phyloP scores from a whole-genome alignment of 805 yeast species.

The Metschnikowia santaceciliae region DNA sequence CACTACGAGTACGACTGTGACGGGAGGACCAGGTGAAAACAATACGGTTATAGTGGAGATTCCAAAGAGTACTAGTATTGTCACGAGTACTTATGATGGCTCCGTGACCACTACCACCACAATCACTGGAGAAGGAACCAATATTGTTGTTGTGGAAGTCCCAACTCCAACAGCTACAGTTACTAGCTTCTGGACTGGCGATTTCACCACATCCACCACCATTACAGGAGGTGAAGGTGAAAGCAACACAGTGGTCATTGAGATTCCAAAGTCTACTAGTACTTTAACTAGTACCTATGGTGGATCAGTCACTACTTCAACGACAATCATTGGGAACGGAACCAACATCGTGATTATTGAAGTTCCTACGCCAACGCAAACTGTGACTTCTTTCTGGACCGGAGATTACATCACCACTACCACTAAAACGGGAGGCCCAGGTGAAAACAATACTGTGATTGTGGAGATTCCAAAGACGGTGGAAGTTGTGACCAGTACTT shows the following conservation, averaged over 20 bases:
- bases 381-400: too few relatives aligned
- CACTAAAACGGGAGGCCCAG: too few relatives aligned
- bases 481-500: too few relatives aligned
- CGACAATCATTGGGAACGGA: background rate
- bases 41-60: too few relatives aligned
- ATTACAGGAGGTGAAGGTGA: constrained; percentile 6
- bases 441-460: background rate
- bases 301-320: constrained; percentile 6
- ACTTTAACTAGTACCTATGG: constrained; percentile 11
- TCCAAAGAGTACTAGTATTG: too few relatives aligned
- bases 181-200: constrained; percentile 4
- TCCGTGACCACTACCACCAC: constrained; percentile 1
- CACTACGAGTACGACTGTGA: constrained; percentile 6
- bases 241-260: constrained; percentile 14
- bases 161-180: constrained; percentile 5
- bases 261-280: background rate
- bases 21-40: background rate
- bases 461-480: too few relatives aligned
- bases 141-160: constrained; percentile 1
- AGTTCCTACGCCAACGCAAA: constrained; percentile 11
- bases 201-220: constrained; percentile 6
- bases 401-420: too few relatives aligned
- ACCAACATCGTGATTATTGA: constrained; percentile 10
- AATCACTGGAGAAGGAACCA: constrained; percentile 9
- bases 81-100: too few relatives aligned